Percentiles rank a stretch among this genome's conserved stretches.
Evolutionary conservation across 768 basidiomycete genomes (phyloP).

Genomic region (Macrocybe gigantea): DNA sequence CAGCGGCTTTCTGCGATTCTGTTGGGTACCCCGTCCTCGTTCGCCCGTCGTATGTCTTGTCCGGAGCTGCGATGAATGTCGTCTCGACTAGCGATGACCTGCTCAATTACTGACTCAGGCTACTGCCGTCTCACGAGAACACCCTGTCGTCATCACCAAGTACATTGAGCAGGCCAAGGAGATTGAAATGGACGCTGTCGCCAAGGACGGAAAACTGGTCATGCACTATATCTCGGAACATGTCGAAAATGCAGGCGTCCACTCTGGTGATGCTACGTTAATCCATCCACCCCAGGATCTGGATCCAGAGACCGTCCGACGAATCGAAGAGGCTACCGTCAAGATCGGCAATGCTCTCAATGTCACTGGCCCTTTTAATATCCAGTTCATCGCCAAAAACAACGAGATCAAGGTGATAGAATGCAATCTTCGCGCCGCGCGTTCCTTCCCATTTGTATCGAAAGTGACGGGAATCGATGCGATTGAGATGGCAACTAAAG

Average conservation of each 20-base stretch:
- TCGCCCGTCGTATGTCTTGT: constrained; percentile 97
- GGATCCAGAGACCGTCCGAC: constrained; percentile 92
- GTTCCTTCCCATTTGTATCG: constrained; percentile 98
- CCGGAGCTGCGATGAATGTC: constrained; percentile 99
- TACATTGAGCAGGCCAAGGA: constrained; percentile 99
- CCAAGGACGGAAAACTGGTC: constrained; percentile 94
- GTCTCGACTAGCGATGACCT: constrained; percentile 92
- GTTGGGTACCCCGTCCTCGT: constrained; percentile 97
- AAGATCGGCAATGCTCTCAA: constrained; percentile 98
- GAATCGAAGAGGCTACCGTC: constrained; percentile 93
- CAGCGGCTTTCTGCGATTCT: constrained; percentile 81
- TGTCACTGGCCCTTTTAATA: constrained; percentile 98
- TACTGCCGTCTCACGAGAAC: constrained; percentile 91
- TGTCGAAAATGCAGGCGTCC: constrained; percentile 98
- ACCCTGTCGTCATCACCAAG: constrained; percentile 97
- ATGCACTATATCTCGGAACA: constrained; percentile 99
- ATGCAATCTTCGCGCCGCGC: constrained; percentile 95
- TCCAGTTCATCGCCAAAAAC: constrained; percentile 99
- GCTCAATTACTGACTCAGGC: constrained; percentile 87
- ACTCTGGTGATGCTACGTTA: constrained; percentile 97
- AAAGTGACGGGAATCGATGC: constrained; percentile 98
- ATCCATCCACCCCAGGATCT: constrained; percentile 98
- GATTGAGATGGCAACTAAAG: constrained; percentile 98
- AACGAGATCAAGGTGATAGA: constrained; percentile 99
- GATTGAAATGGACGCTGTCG: constrained; percentile 99